Evolutionary conservation across 225 moss, liverwort and hornwort species (phyloP).

Genomic region (Asterella californica): DNA sequence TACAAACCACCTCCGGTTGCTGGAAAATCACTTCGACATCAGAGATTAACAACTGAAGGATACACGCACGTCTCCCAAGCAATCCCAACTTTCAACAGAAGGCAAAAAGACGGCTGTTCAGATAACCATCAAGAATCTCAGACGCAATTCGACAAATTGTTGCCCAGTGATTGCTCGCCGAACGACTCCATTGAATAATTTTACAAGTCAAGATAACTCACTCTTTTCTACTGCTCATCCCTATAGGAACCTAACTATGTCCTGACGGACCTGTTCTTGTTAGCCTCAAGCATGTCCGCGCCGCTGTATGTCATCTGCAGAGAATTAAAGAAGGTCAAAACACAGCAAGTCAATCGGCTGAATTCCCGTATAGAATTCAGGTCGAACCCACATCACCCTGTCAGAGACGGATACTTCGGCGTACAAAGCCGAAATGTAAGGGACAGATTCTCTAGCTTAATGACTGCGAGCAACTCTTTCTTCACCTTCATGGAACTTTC

Average conservation of each 20-base stretch:
- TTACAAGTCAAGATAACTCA: not conserved
- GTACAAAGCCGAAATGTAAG: not conserved
- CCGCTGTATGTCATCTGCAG: not conserved
- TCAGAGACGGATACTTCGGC: too few species aligned
- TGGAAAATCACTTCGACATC: too few species aligned
- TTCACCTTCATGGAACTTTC: not conserved
- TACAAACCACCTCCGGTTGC: too few species aligned
- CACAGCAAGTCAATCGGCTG: not conserved
- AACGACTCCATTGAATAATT: not conserved
- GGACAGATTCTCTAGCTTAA: not conserved
- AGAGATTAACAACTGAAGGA: too few species aligned
- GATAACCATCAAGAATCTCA: not conserved
- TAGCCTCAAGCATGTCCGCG: not conserved
- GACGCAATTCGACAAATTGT: not conserved
- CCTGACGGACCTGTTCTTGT: constrained; percentile 2
- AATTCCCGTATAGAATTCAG: not conserved
- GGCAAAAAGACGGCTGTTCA: not conserved
- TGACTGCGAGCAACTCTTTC: not conserved
- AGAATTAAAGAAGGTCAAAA: not conserved
- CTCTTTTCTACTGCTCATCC: not conserved
- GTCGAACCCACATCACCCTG: not conserved
- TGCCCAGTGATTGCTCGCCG: not conserved
- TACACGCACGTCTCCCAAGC: not conserved
- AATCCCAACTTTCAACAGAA: not conserved
- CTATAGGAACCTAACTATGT: not conserved